These are phyloP conservation scores for Bipolaris oryzae DNA, from an alignment of 2,329 filamentous ascomycete species.

Conservation along the genomic window DNA sequence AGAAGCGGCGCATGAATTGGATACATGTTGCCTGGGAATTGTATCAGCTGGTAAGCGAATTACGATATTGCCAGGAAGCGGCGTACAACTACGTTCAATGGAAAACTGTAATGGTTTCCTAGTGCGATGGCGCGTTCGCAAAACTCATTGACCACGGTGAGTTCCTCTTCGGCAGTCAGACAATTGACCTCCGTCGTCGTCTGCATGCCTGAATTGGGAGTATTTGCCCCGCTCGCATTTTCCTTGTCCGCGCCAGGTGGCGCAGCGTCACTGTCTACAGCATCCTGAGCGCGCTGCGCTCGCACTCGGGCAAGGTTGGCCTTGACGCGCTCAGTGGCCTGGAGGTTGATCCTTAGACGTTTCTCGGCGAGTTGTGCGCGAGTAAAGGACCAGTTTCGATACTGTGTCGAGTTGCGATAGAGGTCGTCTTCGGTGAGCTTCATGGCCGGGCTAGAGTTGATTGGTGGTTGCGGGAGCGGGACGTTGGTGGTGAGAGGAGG, in stretches of 20 bases:
- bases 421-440: conserved; percentile 83
- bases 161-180: conserved; percentile 82
- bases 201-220: conserved; percentile 28
- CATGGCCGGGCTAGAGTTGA: conserved; percentile 31
- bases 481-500: conserved; percentile 4
- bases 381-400: conserved; percentile 90
- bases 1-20: conserved; percentile 91
- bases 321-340: conserved; percentile 72
- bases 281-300: conserved; percentile 45
- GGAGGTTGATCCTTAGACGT: conserved; percentile 77
- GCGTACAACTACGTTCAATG: conserved; percentile 64
- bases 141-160: conserved; percentile 80
- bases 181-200: conserved; percentile 68
- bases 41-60: not conserved
- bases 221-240: conserved; percentile 35
- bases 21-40: conserved; percentile 74
- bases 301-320: conserved; percentile 60
- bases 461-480: conserved; percentile 14
- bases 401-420: conserved; percentile 90
- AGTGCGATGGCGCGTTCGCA: conserved; percentile 64
- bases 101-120: conserved; percentile 65
- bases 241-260: conserved; percentile 42
- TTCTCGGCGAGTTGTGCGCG: conserved; percentile 71
- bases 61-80: not conserved
- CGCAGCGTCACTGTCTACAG: conserved; percentile 32